Conservation (phyloP, 164 flowering plant genomes). For the Kalanchoe fedtschenkoi region DNA sequence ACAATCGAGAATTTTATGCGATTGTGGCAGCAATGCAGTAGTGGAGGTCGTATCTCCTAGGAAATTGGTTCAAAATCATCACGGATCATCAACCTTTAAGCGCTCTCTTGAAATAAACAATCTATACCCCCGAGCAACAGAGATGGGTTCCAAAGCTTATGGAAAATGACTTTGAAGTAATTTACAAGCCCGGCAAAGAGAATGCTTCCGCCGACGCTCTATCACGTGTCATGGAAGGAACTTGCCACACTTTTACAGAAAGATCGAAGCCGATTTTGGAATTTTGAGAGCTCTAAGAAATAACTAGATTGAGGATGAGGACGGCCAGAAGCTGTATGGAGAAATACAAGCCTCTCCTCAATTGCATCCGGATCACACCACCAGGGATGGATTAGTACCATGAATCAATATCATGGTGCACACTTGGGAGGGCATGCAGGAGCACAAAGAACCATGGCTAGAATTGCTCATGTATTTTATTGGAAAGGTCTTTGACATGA, state of each 20-base stretch:
- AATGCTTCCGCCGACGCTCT: background rate
- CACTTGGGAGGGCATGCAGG: too few species aligned
- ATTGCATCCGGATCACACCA: too few species aligned
- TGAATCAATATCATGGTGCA: too few species aligned
- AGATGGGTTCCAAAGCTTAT: constrained; percentile 9
- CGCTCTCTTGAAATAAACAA: background rate
- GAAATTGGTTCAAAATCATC: background rate
- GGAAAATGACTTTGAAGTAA: constrained; percentile 2
- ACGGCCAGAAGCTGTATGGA: too few species aligned
- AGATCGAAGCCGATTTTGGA: background rate
- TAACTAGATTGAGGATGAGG: too few species aligned
- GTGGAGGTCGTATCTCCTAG: constrained; percentile 9
- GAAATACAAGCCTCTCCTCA: too few species aligned
- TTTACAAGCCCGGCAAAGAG: background rate
- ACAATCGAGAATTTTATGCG: too few species aligned
- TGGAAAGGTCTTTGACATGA: background rate
- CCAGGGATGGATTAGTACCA: too few species aligned
- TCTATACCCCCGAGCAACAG: background rate
- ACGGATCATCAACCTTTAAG: background rate
- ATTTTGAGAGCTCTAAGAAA: too few species aligned
- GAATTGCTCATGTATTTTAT: background rate
- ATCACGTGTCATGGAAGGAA: background rate
- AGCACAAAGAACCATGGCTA: background rate
- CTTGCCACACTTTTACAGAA: too few species aligned
- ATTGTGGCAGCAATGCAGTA: too few species aligned